phyloP scores from a whole-genome alignment of 306 rosid species.

The Malus sylvestris region DNA sequence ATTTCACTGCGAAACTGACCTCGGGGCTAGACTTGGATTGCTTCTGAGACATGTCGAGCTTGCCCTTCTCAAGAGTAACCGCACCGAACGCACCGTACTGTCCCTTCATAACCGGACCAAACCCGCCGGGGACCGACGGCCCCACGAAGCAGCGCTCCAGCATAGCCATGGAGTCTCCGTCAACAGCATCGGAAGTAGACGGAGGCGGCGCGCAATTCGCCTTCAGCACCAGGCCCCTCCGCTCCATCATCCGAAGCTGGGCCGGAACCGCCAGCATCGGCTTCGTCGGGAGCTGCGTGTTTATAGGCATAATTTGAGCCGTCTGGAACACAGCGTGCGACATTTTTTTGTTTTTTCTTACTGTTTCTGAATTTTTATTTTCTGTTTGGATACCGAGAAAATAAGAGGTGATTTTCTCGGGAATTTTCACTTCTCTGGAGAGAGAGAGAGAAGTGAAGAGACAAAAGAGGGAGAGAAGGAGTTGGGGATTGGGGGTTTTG shows the following conservation, averaged over 20 bases:
- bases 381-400: constrained; percentile 14
- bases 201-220: constrained; percentile 26
- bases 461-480: not conserved
- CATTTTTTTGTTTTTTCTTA: constrained; percentile 12
- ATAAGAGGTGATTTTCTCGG: constrained; percentile 1
- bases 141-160: constrained; percentile 57
- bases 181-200: constrained; percentile 30
- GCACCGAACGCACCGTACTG: constrained; percentile 66
- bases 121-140: constrained; percentile 21
- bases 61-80: constrained; percentile 81
- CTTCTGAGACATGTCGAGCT: constrained; percentile 69
- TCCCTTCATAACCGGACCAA: constrained; percentile 64
- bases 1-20: constrained; percentile 28
- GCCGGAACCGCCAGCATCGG: constrained; percentile 17
- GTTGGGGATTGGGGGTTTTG: constrained; percentile 20
- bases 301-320: constrained; percentile 62
- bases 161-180: constrained; percentile 21
- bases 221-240: constrained; percentile 25
- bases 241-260: not conserved
- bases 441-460: constrained; percentile 29
- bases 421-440: not conserved
- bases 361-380: not conserved
- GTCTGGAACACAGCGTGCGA: constrained; percentile 58
- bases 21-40: constrained; percentile 66
- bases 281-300: constrained; percentile 35